Evolutionary conservation across 441 rosid species (phyloP).

Genomic region (Adansonia rubrostipa): DNA sequence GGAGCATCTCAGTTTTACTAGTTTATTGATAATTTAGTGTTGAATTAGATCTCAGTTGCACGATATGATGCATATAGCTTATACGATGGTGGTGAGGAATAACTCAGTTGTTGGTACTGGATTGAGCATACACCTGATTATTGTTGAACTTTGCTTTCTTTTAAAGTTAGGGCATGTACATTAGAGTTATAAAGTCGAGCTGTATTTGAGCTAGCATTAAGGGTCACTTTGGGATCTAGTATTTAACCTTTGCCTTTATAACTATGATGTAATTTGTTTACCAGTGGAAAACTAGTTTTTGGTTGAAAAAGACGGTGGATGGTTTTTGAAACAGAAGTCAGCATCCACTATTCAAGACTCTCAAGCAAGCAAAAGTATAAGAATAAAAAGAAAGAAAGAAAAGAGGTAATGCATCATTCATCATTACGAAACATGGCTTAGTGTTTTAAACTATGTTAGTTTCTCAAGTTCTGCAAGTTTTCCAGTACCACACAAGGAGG

Average conservation of each 20-base stretch:
- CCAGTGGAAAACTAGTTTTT: background rate
- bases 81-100: background rate
- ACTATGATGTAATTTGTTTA: slow-evolving; percentile 7
- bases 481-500: background rate
- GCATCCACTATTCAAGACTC: background rate
- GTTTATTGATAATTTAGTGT: background rate
- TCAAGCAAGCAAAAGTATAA: background rate
- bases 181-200: background rate
- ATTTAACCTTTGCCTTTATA: slow-evolving; percentile 1
- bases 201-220: slow-evolving; percentile 16
- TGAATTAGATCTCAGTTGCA: background rate
- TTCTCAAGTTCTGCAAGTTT: background rate
- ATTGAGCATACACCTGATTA: background rate
- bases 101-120: slow-evolving; percentile 1
- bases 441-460: background rate
- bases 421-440: slow-evolving; percentile 1
- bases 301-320: slow-evolving; percentile 5
- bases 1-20: background rate
- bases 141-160: slow-evolving; percentile 1
- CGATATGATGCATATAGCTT: slow-evolving; percentile 12
- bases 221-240: background rate
- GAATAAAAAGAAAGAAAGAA: background rate
- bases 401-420: background rate
- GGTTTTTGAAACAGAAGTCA: background rate
- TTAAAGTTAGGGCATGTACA: slow-evolving; percentile 7